phyloP scores from a whole-genome alignment of 495 filamentous ascomycete species.

The Aspergillus steynii region DNA sequence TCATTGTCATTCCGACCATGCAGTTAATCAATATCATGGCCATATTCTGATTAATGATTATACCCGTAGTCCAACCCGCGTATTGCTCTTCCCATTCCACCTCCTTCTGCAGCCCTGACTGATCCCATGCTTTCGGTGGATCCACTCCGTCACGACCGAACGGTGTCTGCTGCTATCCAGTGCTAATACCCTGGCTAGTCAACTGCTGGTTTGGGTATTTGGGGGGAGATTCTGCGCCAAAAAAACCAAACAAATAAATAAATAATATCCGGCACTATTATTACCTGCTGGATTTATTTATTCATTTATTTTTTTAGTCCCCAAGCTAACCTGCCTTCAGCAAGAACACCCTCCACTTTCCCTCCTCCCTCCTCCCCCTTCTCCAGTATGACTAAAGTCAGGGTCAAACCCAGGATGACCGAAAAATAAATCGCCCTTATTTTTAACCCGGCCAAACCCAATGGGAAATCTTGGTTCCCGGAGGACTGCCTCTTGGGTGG shows the following conservation, averaged over 20 bases:
- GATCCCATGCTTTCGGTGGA: constrained; percentile 15
- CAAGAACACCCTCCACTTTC: constrained; percentile 18
- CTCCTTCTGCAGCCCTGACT: constrained; percentile 13
- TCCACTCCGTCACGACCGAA: constrained; percentile 35
- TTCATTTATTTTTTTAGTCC: constrained; percentile 15
- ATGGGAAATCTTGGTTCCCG: neutral
- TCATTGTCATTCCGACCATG: neutral
- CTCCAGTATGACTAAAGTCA: constrained; percentile 2
- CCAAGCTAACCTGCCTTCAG: constrained; percentile 15
- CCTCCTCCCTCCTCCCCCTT: constrained; percentile 4
- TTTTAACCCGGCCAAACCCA: neutral
- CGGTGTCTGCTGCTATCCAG: constrained; percentile 26
- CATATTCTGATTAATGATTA: neutral
- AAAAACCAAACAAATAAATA: neutral
- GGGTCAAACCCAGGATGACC: neutral
- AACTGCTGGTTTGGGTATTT: constrained; percentile 13
- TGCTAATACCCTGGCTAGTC: constrained; percentile 15
- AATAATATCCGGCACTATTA: neutral
- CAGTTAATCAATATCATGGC: neutral
- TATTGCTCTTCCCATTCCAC: neutral
- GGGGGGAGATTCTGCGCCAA: neutral
- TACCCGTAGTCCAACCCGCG: neutral
- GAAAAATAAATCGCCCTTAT: neutral
- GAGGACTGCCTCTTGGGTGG: constrained; percentile 3
- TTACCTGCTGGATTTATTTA: neutral